These are phyloP conservation scores for Boletus fagicola DNA, from an alignment of 768 basidiomycete species.

Conservation along the genomic window DNA sequence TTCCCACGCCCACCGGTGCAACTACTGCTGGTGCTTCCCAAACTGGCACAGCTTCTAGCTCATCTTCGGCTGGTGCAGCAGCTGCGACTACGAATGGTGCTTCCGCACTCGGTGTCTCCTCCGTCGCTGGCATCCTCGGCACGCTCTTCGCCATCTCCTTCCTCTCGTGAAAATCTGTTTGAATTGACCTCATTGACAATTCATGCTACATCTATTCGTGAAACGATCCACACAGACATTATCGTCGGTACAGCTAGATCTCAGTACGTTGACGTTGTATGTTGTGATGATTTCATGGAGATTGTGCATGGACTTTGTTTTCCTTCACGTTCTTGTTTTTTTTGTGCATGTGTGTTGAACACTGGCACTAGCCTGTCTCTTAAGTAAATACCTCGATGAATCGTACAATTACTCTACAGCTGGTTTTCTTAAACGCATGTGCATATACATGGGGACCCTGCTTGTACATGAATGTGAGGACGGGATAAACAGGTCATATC, in stretches of 20 bases:
- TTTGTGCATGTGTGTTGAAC: constrained; percentile 25
- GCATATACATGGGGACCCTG: not conserved
- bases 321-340: not conserved
- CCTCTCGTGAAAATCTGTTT: constrained; percentile 33
- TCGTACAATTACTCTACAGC: constrained; percentile 20
- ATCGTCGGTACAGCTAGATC: not conserved
- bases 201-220: constrained; percentile 1
- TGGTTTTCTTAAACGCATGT: not conserved
- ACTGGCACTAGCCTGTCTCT: constrained; percentile 23
- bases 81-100: constrained; percentile 23
- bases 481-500: too few relatives aligned
- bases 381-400: constrained; percentile 16
- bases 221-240: constrained; percentile 1
- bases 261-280: not conserved
- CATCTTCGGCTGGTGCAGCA: constrained; percentile 16
- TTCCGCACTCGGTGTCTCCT: constrained; percentile 30
- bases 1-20: constrained; percentile 13
- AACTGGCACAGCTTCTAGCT: constrained; percentile 10
- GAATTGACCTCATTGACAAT: not conserved
- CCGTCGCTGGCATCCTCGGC: constrained; percentile 34
- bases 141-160: constrained; percentile 37
- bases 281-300: constrained; percentile 4
- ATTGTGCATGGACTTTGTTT: constrained; percentile 11
- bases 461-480: too few relatives aligned
- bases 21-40: constrained; percentile 7